Conservation (phyloP, 2,329 filamentous ascomycete genomes). For the Colletotrichum spaethianum region DNA sequence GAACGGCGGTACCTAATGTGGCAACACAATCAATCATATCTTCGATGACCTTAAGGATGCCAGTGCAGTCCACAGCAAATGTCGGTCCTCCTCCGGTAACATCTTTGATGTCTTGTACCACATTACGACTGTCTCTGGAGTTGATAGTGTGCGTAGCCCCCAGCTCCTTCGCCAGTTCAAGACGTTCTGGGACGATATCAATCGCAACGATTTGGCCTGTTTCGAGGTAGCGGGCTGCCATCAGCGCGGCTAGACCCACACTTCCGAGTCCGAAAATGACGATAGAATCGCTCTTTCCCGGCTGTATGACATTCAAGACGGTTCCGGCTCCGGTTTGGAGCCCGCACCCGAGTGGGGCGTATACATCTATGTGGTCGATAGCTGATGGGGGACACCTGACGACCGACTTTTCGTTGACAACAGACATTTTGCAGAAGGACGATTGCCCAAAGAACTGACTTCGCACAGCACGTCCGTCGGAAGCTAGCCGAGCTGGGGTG, state of each 20-base stretch:
- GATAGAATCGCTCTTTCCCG: slow-evolving; percentile 90
- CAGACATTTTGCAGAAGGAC: slow-evolving; percentile 98
- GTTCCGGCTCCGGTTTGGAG: slow-evolving; percentile 99
- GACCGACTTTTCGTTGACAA: slow-evolving; percentile 97
- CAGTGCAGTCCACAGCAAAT: slow-evolving; percentile 99
- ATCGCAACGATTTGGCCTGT: slow-evolving; percentile 82
- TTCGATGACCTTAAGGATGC: slow-evolving; percentile 89
- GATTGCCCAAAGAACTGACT: slow-evolving; percentile 98
- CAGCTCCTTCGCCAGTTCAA: slow-evolving; percentile 93
- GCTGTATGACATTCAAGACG: slow-evolving; percentile 90
- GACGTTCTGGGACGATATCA: slow-evolving; percentile 87
- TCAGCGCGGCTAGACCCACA: slow-evolving; percentile 91
- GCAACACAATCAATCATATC: slow-evolving; percentile 28
- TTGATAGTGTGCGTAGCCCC: slow-evolving; percentile 98
- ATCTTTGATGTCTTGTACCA: slow-evolving; percentile 93
- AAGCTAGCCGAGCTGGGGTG: slow-evolving; percentile 92
- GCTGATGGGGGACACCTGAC: slow-evolving; percentile 92
- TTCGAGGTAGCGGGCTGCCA: slow-evolving; percentile 89
- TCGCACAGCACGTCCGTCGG: slow-evolving; percentile 92
- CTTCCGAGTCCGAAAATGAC: slow-evolving; percentile 97
- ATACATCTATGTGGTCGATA: slow-evolving; percentile 81
- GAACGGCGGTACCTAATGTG: slow-evolving; percentile 16
- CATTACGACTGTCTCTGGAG: slow-evolving; percentile 81
- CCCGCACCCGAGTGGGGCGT: slow-evolving; percentile 86
- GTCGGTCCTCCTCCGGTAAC: slow-evolving; percentile 98